Conservation (phyloP, 139 green algal species). For the Chlorokybus atmophyticus region DNA sequence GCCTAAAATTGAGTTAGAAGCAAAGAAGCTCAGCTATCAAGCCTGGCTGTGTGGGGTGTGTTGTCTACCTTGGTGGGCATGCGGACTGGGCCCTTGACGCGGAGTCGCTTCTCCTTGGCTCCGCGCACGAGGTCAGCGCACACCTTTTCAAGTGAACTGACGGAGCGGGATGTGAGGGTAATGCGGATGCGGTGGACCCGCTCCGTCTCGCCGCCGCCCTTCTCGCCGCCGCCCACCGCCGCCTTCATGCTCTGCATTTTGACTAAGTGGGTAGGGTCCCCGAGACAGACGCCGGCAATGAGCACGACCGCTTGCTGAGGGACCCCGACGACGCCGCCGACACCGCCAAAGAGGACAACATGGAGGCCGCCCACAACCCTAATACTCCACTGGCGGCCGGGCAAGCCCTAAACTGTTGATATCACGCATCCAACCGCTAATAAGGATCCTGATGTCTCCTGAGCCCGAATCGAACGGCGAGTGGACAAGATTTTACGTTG, state of each 20-base stretch:
- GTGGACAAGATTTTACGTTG: too few species aligned
- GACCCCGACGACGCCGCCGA: too few species aligned
- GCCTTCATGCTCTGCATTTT: neutral
- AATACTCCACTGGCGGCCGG: too few species aligned
- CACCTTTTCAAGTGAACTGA: constrained; percentile 97
- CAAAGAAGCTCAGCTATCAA: too few species aligned
- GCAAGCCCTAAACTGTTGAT: too few species aligned
- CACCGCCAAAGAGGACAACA: too few species aligned
- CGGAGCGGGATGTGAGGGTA: constrained; percentile 91
- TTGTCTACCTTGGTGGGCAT: constrained; percentile 99
- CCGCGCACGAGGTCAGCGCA: constrained; percentile 91
- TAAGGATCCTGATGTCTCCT: too few species aligned
- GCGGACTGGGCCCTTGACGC: constrained; percentile 92
- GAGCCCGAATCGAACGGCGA: too few species aligned
- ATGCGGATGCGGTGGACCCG: constrained; percentile 90
- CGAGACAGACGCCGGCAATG: neutral
- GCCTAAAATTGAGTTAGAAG: too few species aligned
- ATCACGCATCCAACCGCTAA: too few species aligned
- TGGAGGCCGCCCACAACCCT: too few species aligned
- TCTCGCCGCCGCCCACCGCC: constrained; percentile 15
- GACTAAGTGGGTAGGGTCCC: neutral
- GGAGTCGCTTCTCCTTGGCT: constrained; percentile 94
- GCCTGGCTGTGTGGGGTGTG: too few species aligned
- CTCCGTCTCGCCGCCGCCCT: constrained; percentile 50
- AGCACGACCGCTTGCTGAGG: constrained; percentile 1